Evolutionary conservation across 2,329 filamentous ascomycete genomes (phyloP), one percentile per base, ranked within the genome.

Genomic region (Monosporascus sp.): DNA sequence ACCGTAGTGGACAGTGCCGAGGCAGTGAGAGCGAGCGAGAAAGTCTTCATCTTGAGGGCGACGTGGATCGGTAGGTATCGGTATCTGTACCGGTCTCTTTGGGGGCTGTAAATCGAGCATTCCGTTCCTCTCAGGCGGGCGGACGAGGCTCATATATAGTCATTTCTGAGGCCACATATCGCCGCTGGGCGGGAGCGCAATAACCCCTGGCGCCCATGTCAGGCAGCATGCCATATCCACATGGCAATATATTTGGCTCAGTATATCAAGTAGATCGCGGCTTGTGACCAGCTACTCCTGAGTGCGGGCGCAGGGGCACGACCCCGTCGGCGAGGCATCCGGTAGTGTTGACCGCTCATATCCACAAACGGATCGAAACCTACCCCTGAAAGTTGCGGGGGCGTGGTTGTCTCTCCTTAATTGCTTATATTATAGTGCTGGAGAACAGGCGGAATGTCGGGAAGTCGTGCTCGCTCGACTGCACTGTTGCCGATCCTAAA

Each of bases 1-100:
- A 70, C 75, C 27, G 71, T 59, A 37, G 65, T 62, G 17, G 67
- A 70, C 37, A 61, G 31, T 46, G 52, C 37, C 20, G 52, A 53
- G 3, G 52, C 27, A 14, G 48, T 56, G 25, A 61, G 47, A 5
- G 55, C 44, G 24, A 52, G 44, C 9, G 45, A 11, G 20, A 51
- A 20, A 24, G 56, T 47, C 54, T 52, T 61, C 59, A 61, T 61
- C 52, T 37, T 58, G 51, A 37, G 20, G 31, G 31, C 31, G 31
- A 35, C 31, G 31, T 5, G 5, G 4, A 14, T 35, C 11, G 11
- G 11, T 35, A 35, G 31, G 31, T 35, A 5, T 5, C 31, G 31
- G 31, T 35, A 4, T 14, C 31, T 14, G 31, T 14, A 35, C 31
- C 14, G 11, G 11, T 11, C 27, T 5, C 31, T 35, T 11, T 5